Conservation (phyloP, 768 basidiomycete species). For the Mycena albidolilacea region DNA sequence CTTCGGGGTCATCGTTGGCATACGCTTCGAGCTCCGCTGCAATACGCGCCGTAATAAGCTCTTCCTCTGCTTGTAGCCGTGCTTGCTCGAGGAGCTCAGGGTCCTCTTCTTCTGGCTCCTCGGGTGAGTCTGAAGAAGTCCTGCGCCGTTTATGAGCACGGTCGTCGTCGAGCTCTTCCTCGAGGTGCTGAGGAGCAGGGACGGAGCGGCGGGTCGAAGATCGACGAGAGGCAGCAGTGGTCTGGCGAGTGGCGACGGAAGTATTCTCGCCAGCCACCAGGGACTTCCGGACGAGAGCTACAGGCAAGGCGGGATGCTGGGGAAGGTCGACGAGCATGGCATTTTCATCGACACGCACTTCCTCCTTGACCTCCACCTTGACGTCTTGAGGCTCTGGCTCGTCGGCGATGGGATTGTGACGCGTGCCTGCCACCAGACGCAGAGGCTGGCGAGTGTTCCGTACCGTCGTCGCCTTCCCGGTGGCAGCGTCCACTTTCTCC, state of each 20-base stretch:
- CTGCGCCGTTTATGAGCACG: constrained; percentile 83
- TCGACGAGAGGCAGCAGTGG: constrained; percentile 39
- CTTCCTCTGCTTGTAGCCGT: constrained; percentile 61
- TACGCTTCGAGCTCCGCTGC: constrained; percentile 66
- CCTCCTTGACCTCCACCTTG: constrained; percentile 50
- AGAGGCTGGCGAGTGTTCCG: constrained; percentile 66
- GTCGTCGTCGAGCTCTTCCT: constrained; percentile 72
- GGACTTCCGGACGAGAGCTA: constrained; percentile 58
- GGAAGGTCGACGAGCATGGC: constrained; percentile 69
- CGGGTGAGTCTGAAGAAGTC: constrained; percentile 75
- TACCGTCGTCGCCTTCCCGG: constrained; percentile 70
- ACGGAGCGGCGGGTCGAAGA: constrained; percentile 42
- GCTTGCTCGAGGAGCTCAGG: constrained; percentile 51
- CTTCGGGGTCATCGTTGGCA: constrained; percentile 68
- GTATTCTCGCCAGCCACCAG: constrained; percentile 51
- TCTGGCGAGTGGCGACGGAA: constrained; percentile 40
- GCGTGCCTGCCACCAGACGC: constrained; percentile 64
- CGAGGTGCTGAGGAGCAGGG: constrained; percentile 42
- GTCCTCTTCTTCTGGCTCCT: constrained; percentile 55
- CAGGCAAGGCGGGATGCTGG: constrained; percentile 53
- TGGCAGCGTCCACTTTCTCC: constrained; percentile 74
- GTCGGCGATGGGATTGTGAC: constrained; percentile 50
- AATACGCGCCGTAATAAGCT: constrained; percentile 59
- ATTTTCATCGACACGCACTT: constrained; percentile 59
- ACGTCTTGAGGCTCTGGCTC: constrained; percentile 40